phyloP scores from a whole-genome alignment of 176 grass and related monocot species.

The Stipa capillata region DNA sequence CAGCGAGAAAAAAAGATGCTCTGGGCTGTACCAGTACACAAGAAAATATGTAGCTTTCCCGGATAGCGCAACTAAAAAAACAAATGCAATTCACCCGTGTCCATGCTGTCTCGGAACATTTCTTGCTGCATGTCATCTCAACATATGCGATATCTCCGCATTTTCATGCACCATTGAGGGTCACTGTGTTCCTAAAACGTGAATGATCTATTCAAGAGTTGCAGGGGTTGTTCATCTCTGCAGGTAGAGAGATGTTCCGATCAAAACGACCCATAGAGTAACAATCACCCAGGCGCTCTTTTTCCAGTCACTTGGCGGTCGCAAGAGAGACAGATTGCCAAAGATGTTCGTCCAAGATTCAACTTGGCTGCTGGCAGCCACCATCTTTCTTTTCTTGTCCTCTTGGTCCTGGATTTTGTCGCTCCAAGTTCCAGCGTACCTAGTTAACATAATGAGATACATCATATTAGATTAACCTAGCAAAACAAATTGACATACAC shows the following conservation, averaged over 20 bases:
- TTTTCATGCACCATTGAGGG: background rate
- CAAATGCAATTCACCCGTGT: conserved; percentile 14
- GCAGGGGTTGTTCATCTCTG: conserved; percentile 42
- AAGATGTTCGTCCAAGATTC: conserved; percentile 54
- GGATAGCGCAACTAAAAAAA: background rate
- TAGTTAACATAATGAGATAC: conserved; percentile 10
- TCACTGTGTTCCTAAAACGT: background rate
- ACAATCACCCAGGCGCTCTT: conserved; percentile 71
- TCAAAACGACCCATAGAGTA: conserved; percentile 69
- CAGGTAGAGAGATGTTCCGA: conserved; percentile 74
- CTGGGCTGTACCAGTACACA: background rate
- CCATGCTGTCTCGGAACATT: background rate
- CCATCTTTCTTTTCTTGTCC: conserved; percentile 55
- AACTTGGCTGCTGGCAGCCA: conserved; percentile 25
- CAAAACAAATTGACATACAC: background rate
- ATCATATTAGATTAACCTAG: background rate
- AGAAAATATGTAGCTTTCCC: background rate
- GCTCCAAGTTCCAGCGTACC: conserved; percentile 90
- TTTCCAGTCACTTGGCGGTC: conserved; percentile 53
- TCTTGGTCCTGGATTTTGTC: conserved; percentile 83
- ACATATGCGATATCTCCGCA: background rate
- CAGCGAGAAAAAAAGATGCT: background rate
- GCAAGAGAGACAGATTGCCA: conserved; percentile 58
- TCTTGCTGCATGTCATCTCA: background rate
- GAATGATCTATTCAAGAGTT: background rate